Evolutionary conservation across 2,329 filamentous ascomycete species (phyloP), one percentile per base, ranked within the genome.

Genomic region (Colletotrichum orchidophilum): DNA sequence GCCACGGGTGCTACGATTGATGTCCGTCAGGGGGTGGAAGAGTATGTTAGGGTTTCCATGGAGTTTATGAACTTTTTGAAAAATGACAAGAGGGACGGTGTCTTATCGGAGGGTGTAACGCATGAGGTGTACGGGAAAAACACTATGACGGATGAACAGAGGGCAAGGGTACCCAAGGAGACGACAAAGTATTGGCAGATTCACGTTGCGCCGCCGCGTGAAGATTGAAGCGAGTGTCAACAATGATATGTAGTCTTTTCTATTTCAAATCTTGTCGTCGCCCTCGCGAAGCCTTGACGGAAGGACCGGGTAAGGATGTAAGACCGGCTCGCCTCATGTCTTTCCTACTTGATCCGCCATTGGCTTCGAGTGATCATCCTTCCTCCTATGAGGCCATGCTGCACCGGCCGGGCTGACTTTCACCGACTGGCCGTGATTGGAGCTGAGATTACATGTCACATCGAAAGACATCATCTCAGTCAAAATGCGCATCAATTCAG

Each of bases 1-100:
- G 88, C 88, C 0, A 92, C 90, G 0, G 89, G 90, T 0, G 87
- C 90, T 0, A 87, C 83, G 1, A 84, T 91, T n/a, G 81, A 89
- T 64, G 87, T 87, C 1, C 83, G 82, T 53, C 84, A 88, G 67
- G 90, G 88, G 0, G 77, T 92, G 52, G 77, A 81, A 33, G 86
- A 91, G 78, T 92, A 93, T 74, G 88, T 92, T 31, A 83, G 87
- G 54, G 81, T 90, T 1, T 86, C 89, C 0, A 79, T 86, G 57
- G 87, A 88, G 53, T 92, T 92, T 72, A 76, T 92, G 70, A 78
- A 82, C 29, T 91, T 85, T 73, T 67, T 87, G 26, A 73, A 74
- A 3, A 78, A 79, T 2, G 83, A 82, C 0, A 78, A 84, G 66
- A 83, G 82, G 74, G 79, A 78, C 7, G 85, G 86, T 0, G 75